Percentiles rank a stretch among this genome's conserved stretches.
Conservation (phyloP, 1,284 basidiomycete genomes). For the Athelia sp. region DNA sequence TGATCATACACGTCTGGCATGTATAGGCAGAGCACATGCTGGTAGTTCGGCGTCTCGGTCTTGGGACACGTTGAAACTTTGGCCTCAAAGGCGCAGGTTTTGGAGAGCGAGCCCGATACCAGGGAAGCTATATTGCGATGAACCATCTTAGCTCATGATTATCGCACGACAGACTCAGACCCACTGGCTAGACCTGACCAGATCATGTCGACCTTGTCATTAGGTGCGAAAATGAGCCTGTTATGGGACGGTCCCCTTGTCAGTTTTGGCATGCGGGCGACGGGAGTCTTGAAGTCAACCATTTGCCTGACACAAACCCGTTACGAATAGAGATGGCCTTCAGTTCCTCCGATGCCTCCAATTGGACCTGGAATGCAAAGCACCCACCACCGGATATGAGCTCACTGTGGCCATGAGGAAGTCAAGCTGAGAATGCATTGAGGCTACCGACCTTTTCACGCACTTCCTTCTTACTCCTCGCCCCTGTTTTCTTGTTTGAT, state of each 20-base stretch:
- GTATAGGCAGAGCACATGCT: constrained; percentile 68
- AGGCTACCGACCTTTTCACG: constrained; percentile 49
- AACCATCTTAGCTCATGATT: background rate
- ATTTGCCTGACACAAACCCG: constrained; percentile 58
- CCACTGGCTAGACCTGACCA: constrained; percentile 58
- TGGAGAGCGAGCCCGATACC: constrained; percentile 52
- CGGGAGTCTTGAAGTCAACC: too few relatives aligned
- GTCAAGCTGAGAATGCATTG: too few relatives aligned
- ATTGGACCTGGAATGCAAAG: constrained; percentile 48
- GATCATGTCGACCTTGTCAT: constrained; percentile 55
- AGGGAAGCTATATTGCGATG: constrained; percentile 50
- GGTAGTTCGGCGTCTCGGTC: constrained; percentile 40
- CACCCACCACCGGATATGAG: too few relatives aligned
- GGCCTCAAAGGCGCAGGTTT: constrained; percentile 45
- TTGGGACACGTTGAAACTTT: constrained; percentile 64
- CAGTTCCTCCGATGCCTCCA: constrained; percentile 49
- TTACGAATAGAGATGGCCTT: constrained; percentile 52
- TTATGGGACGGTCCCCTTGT: too few relatives aligned
- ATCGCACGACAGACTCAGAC: constrained; percentile 10
- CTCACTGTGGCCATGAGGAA: too few relatives aligned
- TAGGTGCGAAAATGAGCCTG: constrained; percentile 60
- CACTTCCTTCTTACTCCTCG: constrained; percentile 68
- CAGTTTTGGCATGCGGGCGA: too few relatives aligned
- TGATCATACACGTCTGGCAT: constrained; percentile 67
- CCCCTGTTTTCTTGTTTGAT: constrained; percentile 65